These are phyloP conservation scores for Seiridium unicorne DNA, from an alignment of 2,329 filamentous ascomycete genomes.

Conservation along the genomic window DNA sequence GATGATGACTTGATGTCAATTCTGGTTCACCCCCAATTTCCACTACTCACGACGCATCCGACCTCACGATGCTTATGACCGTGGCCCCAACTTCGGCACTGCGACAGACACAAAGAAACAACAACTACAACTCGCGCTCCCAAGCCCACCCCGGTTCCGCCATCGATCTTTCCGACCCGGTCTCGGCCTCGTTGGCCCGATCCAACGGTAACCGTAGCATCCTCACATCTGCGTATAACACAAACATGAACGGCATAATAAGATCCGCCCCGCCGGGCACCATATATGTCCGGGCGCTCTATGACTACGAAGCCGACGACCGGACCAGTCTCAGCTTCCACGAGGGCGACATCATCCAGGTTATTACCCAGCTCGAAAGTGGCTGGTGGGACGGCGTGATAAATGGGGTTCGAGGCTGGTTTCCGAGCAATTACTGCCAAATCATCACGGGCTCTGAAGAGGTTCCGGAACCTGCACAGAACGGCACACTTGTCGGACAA, in stretches of 20 bases:
- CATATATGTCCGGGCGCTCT: slow-evolving; percentile 92
- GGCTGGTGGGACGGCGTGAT: slow-evolving; percentile 99
- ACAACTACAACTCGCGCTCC: slow-evolving; percentile 32
- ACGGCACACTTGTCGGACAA: slow-evolving; percentile 50
- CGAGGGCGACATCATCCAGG: slow-evolving; percentile 95
- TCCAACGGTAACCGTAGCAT: slow-evolving; percentile 31
- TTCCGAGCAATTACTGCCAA: slow-evolving; percentile 97
- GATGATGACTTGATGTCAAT: slow-evolving; percentile 26
- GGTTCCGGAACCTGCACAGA: slow-evolving; percentile 59
- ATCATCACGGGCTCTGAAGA: slow-evolving; percentile 78
- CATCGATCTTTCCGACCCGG: slow-evolving; percentile 27
- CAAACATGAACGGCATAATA: slow-evolving; percentile 59
- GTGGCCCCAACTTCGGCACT: slow-evolving; percentile 44
- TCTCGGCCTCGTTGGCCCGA: slow-evolving; percentile 29
- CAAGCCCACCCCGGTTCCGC: slow-evolving; percentile 25
- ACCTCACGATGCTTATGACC: slow-evolving; percentile 55
- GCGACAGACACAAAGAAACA: slow-evolving; percentile 40
- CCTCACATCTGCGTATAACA: slow-evolving; percentile 20
- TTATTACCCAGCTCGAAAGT: slow-evolving; percentile 96
- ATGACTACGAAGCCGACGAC: slow-evolving; percentile 98
- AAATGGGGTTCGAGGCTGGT: slow-evolving; percentile 95
- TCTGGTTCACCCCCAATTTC: slow-evolving; percentile 14
- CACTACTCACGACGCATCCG: slow-evolving; percentile 20
- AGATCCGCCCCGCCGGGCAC: slow-evolving; percentile 61
- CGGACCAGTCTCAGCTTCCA: slow-evolving; percentile 95